Base-by-base conservation (phyloP, 306 rosid species). In the Dicorynia guianensis region DNA sequence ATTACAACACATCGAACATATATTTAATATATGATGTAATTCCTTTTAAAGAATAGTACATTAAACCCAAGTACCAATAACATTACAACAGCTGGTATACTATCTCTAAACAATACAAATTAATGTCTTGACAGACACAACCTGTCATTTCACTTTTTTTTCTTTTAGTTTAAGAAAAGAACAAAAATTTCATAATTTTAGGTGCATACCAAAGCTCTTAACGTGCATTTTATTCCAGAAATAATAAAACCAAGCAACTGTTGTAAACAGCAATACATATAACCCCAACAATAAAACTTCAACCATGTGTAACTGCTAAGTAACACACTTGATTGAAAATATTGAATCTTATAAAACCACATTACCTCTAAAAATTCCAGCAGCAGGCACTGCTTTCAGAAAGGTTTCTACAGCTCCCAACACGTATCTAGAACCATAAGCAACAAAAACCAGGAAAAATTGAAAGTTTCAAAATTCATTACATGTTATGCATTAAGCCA, bases 331-430 rank as follows among this genome's bases (percentile, higher is more conserved):
- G 25, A 76, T 46, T 38, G 12, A 30, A 79, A 73, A 43, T 14
- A 25, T 33, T 39, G 63, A 14, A 35, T 60, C 18, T 19, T 52
- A 39, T 46, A 7, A 39, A 63, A 47, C 12, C 47, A 66, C 71
- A 42, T 84, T 86, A 96, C 99, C 99, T 90, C 86, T 80, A 84
- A 92, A 96, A 59, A 96, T 87, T 62, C 98, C 98, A 83, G 99
- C 99, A 71, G 87, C 40, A 48, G 99, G 99, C 64, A 96, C 89
- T 48, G 99, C 99, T 81, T 90, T 90, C 89, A 96, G 74, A 90
- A 96, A 96, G 55, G 99, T 96, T 88, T 96, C 99, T 53, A 96
- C 99, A 48, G 99, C 99, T 85, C 99, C 99, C 91, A 96, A 80
- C 63, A 96, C 98, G 15, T 96, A 96, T 58, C 99, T 96, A 76